A percentile compares a stretch with the other conserved stretches of the same genome.
These are phyloP conservation scores for Amanita fuliginea DNA, from an alignment of 768 basidiomycete genomes.

Conservation along the genomic window DNA sequence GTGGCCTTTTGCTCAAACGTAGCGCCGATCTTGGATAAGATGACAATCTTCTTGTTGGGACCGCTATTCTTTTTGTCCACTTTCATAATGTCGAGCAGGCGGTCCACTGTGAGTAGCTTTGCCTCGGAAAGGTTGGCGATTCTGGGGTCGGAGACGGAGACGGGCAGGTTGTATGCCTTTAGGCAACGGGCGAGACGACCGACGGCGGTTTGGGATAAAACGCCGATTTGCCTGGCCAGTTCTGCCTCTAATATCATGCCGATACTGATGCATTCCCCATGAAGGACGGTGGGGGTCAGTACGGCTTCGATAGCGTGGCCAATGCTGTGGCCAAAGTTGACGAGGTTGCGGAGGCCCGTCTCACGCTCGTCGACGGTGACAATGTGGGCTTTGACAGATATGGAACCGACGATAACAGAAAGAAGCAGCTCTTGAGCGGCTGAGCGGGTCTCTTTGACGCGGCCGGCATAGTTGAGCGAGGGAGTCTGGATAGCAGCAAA, in stretches of 20 bases:
- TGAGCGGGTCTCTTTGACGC: conserved; percentile 55
- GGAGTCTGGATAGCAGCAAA: conserved; percentile 75
- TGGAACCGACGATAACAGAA: conserved; percentile 85
- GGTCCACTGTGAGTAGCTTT: conserved; percentile 63
- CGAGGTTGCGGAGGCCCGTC: conserved; percentile 92
- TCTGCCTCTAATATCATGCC: conserved; percentile 98
- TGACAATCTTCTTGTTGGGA: conserved; percentile 84
- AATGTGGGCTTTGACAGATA: conserved; percentile 93
- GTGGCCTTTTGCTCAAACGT: conserved; percentile 91
- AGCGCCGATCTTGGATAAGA: conserved; percentile 83
- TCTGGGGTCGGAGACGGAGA: conserved; percentile 67
- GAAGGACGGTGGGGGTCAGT: conserved; percentile 84
- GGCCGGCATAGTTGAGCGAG: conserved; percentile 44
- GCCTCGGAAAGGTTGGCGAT: conserved; percentile 65
- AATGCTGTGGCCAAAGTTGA: conserved; percentile 98
- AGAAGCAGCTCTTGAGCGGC: conserved; percentile 76
- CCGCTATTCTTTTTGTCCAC: conserved; percentile 99
- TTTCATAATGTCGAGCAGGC: conserved; percentile 86
- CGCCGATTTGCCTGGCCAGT: conserved; percentile 78
- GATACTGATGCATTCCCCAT: conserved; percentile 92
- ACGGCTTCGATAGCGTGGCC: conserved; percentile 98
- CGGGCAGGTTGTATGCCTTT: conserved; percentile 85
- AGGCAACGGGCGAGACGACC: conserved; percentile 83
- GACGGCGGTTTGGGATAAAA: conserved; percentile 84
- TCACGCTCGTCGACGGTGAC: conserved; percentile 96